Evolutionary conservation across 768 basidiomycete species (phyloP), one percentile per base, ranked within the genome.

Genomic region (Amyloporia xantha): DNA sequence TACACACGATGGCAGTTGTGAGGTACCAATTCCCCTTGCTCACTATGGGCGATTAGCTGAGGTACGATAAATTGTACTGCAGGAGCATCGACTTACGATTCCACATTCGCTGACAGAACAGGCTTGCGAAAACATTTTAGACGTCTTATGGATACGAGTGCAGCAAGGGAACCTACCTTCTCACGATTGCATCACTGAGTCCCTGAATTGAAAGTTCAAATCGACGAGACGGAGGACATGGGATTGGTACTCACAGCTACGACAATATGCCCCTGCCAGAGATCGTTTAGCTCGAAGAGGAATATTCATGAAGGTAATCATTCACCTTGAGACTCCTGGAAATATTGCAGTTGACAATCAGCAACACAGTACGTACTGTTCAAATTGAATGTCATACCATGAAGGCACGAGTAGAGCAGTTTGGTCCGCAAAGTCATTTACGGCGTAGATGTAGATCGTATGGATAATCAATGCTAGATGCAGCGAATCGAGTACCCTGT

Each of bases 41-140:
- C 40, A 60, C 59, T 60, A 48, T 11, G 12, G 12, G 2, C 6
- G 25, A 2, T 15, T 4, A 11, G 47, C 19, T 23, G 36, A 19
- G 11, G 13, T 7, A 19, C 17, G 4, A 40, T 5, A 5, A 41
- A 11, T 13, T 30, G 17, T 4, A 11, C 24, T 5, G 7, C 17
- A 17, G 27, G 21, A 4, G 13, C 17, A 19, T 21, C 11, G 5
- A 41, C 38, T 47, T 20, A 58, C 57, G 41, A 54, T 46, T 53
- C 58, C 59, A 63, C 2, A 63, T 49, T 30, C 62, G 39, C 25
- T 60, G 52, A n/a, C 57, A 55, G 37, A 60, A 61, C 2, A 63
- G 47, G 5, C 62, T 63, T 37, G 27, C 2, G 9, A 44, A 3
- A 10, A 21, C 5, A 9, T 25, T n/a, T 21, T 13, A 27, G 25